Conservation (phyloP, 495 filamentous ascomycete species). For the Podospora tetraspora region DNA sequence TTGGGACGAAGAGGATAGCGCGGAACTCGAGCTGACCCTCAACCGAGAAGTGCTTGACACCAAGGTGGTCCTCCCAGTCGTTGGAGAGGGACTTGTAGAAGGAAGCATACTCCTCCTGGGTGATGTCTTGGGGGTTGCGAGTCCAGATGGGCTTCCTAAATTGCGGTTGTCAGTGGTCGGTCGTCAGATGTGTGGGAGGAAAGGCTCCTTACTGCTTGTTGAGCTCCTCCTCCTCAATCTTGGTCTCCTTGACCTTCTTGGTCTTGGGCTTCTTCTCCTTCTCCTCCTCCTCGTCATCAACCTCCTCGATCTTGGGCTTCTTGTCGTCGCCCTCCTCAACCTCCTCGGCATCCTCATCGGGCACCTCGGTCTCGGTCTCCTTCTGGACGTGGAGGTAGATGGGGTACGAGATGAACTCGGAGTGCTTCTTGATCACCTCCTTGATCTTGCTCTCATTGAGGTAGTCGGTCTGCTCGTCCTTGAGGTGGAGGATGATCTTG, state of each 20-base stretch:
- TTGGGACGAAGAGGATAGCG: conserved; percentile 97
- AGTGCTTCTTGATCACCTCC: conserved; percentile 99
- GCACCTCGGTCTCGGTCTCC: conserved; percentile 98
- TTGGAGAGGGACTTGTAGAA: conserved; percentile 99
- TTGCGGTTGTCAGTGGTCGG: background rate
- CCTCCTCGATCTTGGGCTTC: conserved; percentile 80
- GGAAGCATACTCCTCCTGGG: conserved; percentile 89
- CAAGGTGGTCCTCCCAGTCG: conserved; percentile 99
- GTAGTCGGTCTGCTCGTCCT: conserved; percentile 98
- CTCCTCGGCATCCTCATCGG: conserved; percentile 87
- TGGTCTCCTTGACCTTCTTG: conserved; percentile 98
- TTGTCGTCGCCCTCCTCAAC: conserved; percentile 68
- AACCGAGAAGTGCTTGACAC: conserved; percentile 99
- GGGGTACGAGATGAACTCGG: conserved; percentile 99
- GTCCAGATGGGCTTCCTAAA: conserved; percentile 96
- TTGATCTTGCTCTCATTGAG: conserved; percentile 98
- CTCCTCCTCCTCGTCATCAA: conserved; percentile 68
- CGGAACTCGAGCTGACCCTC: conserved; percentile 99
- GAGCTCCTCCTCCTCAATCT: conserved; percentile 97
- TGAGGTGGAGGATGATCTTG: conserved; percentile 96
- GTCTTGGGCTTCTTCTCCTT: conserved; percentile 90
- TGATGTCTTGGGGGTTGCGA: conserved; percentile 93
- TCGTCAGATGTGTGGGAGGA: background rate
- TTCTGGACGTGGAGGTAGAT: conserved; percentile 99
- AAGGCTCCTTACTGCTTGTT: conserved; percentile 68